These are phyloP conservation scores for Penicillium sclerotiorum DNA, from an alignment of 2,329 filamentous ascomycete species.

Conservation along the genomic window DNA sequence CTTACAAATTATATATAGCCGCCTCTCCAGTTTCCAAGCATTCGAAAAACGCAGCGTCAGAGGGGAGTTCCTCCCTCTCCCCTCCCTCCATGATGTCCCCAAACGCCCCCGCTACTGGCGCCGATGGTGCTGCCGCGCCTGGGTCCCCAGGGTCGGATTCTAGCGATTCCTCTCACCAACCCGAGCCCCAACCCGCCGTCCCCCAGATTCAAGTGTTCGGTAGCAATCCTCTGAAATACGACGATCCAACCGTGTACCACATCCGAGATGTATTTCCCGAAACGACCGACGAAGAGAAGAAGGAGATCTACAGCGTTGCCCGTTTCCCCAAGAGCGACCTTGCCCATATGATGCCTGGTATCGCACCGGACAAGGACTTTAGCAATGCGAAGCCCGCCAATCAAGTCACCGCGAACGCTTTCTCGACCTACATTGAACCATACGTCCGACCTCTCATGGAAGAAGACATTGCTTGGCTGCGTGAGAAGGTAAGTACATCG, in stretches of 20 bases:
- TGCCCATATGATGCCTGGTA: conserved; percentile 80
- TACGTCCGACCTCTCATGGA: conserved; percentile 89
- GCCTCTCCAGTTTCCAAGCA: conserved; percentile 44
- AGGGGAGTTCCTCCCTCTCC: conserved; percentile 43
- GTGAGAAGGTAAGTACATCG: conserved; percentile 64
- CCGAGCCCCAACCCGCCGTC: conserved; percentile 61
- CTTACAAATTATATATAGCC: conserved; percentile 22
- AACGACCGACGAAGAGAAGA: conserved; percentile 84
- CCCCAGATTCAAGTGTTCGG: conserved; percentile 85
- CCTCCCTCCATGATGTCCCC: conserved; percentile 48
- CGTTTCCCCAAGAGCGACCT: conserved; percentile 80
- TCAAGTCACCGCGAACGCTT: conserved; percentile 91
- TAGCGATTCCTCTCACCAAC: conserved; percentile 61
- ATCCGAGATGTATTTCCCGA: conserved; percentile 73
- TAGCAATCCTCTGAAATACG: conserved; percentile 85
- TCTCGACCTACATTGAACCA: conserved; percentile 88
- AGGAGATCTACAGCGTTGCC: conserved; percentile 84
- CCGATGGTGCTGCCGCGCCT: conserved; percentile 64
- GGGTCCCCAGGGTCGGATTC: conserved; percentile 65
- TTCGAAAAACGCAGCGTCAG: conserved; percentile 40
- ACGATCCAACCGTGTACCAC: conserved; percentile 91
- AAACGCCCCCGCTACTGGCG: conserved; percentile 45
- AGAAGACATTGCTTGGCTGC: conserved; percentile 89
- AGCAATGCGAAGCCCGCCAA: conserved; percentile 90
- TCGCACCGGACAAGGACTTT: conserved; percentile 91